A percentile compares a stretch with the other conserved stretches of the same genome.
Conservation (phyloP, 2,329 filamentous ascomycete species). For the Pseudonectria foliicola region DNA sequence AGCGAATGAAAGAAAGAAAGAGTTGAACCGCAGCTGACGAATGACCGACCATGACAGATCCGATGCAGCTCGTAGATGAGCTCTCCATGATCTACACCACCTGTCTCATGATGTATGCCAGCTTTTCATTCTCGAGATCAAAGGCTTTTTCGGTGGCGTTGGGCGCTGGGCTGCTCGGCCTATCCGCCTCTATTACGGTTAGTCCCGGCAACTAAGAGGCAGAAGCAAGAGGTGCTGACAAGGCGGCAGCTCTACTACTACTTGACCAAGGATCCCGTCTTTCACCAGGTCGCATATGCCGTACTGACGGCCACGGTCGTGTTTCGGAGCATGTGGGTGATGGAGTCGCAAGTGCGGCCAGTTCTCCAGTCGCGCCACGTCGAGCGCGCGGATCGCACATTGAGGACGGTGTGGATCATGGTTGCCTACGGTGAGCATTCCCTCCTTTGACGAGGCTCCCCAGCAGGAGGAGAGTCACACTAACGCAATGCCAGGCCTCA, state of each 20-base stretch:
- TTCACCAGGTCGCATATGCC: slow-evolving; percentile 76
- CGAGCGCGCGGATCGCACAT: slow-evolving; percentile 39
- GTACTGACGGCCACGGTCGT: slow-evolving; percentile 64
- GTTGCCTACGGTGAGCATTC: slow-evolving; percentile 49
- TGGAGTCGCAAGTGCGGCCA: slow-evolving; percentile 47
- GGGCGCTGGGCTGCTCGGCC: slow-evolving; percentile 46
- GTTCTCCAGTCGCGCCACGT: slow-evolving; percentile 37
- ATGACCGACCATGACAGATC: slow-evolving; percentile 32
- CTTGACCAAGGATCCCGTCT: slow-evolving; percentile 71
- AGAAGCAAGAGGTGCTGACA: neutral
- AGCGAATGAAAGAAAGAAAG: neutral
- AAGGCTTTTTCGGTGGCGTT: slow-evolving; percentile 43
- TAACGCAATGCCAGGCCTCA: slow-evolving; percentile 29
- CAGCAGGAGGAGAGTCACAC: neutral
- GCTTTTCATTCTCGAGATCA: slow-evolving; percentile 63
- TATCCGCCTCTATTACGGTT: slow-evolving; percentile 65
- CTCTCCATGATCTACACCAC: slow-evolving; percentile 55
- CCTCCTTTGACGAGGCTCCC: neutral
- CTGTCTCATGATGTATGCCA: slow-evolving; percentile 53
- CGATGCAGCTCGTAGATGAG: slow-evolving; percentile 55
- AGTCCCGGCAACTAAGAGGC: slow-evolving; percentile 29
- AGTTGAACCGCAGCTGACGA: neutral
- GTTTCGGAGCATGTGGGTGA: slow-evolving; percentile 67
- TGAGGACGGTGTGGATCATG: slow-evolving; percentile 69
- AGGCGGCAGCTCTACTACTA: slow-evolving; percentile 52